Evolutionary conservation across 2,329 filamentous ascomycete species (phyloP), one percentile per base, ranked within the genome.

Genomic region (Monosporascus sp.): DNA sequence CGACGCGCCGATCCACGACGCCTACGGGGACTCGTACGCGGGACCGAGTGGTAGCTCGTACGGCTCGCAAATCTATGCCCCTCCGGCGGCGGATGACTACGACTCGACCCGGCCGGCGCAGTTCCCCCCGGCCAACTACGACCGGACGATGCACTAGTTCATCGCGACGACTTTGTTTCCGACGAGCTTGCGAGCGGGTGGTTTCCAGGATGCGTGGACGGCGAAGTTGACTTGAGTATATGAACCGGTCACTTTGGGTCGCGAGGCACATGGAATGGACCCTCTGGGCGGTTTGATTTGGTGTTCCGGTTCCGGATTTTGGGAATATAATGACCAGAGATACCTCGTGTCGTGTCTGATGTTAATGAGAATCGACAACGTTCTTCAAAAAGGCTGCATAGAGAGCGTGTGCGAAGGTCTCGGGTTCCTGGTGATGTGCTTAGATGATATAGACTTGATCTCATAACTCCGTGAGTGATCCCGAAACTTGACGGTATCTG

Each of bases 121-220:
- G 51, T 86, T 86, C 64, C 83, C 83, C 2, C 67, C 71, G 20
- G 83, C 66, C 37, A 77, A 83, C 64, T 86, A 86, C 64, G 79
- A 83, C 62, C 73, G 79, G 56, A 75, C 72, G 52, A 64, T 72
- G 55, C 71, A 69, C 64, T 70, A 59, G 62, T 9, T 31, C 14
- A 31, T 9, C 11, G 2, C 17, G 37, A 19, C 19, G 37, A 19
- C 37, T 43, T 43, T 43, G 6, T 46, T 46, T 46, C 20, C 14
- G n/a, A 26, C 8, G 19, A 41, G 38, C 22, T 17, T 2, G 24
- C 14, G 22, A n/a, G 14, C 2, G 43, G 7, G 41, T 26, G n/a
- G 41, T 19, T 20, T 46, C 6, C 16, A 27, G 20, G 43, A 16
- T 7, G 6, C 19, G 19, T 8, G 20, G 20, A 14, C 9, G 20